phyloP scores from a whole-genome alignment of 1,139 yeast genomes.

The Pichia cactophila region DNA sequence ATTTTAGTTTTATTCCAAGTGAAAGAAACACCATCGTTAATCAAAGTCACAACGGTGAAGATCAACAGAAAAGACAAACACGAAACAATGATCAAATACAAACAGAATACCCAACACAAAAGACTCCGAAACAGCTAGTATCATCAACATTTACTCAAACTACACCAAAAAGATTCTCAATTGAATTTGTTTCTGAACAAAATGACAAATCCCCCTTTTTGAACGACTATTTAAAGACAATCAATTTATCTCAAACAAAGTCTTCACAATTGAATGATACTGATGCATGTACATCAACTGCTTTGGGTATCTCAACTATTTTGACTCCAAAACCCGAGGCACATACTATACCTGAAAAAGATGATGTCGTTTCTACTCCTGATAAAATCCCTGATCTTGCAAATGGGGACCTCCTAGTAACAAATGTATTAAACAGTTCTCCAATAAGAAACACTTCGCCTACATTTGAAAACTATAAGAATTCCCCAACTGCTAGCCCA shows the following conservation, averaged over 20 bases:
- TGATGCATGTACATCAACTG: background rate
- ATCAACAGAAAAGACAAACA: background rate
- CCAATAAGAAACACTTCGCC: slow-evolving; percentile 15
- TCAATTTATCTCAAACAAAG: background rate
- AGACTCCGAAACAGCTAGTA: background rate
- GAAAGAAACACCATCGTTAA: background rate
- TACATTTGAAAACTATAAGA: slow-evolving; percentile 10
- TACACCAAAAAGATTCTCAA: slow-evolving; percentile 14
- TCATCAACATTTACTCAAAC: slow-evolving; percentile 8
- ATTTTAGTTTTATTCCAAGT: slow-evolving; percentile 16
- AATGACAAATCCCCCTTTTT: slow-evolving; percentile 6
- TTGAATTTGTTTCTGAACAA: slow-evolving; percentile 19
- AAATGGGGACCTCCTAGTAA: background rate
- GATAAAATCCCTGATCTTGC: slow-evolving; percentile 1
- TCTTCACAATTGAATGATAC: slow-evolving; percentile 1
- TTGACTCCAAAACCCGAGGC: background rate
- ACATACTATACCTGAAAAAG: background rate
- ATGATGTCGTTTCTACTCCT: slow-evolving; percentile 4
- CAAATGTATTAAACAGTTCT: slow-evolving; percentile 10
- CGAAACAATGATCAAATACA: background rate
- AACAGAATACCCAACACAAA: background rate
- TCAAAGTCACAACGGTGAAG: background rate
- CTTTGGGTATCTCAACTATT: background rate
- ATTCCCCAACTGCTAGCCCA: slow-evolving; percentile 2
- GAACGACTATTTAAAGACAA: slow-evolving; percentile 4